Evolutionary conservation across 202 grass and related monocot genomes (phyloP), one percentile per base, ranked within the genome.

Genomic region (Saccharum hybrid): DNA sequence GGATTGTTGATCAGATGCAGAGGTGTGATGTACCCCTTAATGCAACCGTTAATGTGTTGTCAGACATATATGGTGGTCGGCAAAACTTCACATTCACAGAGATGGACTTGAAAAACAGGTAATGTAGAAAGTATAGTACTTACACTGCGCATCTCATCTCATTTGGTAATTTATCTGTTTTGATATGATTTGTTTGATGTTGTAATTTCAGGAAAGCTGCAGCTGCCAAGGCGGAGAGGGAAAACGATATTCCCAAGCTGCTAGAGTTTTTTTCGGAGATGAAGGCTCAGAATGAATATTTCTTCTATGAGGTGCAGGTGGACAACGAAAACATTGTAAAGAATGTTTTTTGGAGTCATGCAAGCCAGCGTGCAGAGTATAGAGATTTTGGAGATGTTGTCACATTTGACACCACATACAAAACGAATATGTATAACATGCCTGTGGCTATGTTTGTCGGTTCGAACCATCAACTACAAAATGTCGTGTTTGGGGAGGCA

Each of bases 71-170:
- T 38, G 33, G 64, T 7, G 64, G 64, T 2, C 10, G 63, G 13
- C 63, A 65, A 16, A 65, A 65, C 63, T 14, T 65, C 22, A 34
- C 63, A 65, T 65, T 65, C 30, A 65, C 63, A 7, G 13, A 65
- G 12, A 65, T 34, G 63, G 63, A 65, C 63, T 65, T 36, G 63
- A 65, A 65, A 18, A 65, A 34, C 6, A 65, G 63, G 63, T 65
- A 65, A 33, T 63, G 10, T 63, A 11, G 31, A 5, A 3, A 12
- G 1, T 38, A 7, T 0, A 33, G 3, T 33, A 33, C 31, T 33
- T 33, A 2, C 31, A 33, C 31, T 28, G 26, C 1, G 31, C 31
- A 33, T 33, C 31, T 33, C 31, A 33, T 33, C 31, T 33, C 31
- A 33, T 33, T 33, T 33, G 31, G 31, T 33, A 33, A 38, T 38